Base-by-base conservation (phyloP, 176 grass and related monocot genomes). In the Panicum miliaceum region DNA sequence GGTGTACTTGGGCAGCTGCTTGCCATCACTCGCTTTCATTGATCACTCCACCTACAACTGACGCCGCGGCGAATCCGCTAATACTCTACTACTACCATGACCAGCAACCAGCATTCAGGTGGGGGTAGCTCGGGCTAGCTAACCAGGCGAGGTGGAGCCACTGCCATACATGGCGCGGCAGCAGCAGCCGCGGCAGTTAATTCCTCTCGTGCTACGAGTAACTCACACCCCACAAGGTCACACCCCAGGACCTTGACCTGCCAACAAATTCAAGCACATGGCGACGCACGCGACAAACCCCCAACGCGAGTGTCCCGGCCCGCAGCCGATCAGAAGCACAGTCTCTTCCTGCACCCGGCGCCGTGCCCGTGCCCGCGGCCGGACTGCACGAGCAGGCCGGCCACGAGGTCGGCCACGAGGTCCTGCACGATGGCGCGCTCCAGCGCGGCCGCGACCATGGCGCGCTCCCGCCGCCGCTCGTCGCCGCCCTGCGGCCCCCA, bases 401-500 rank as follows among this genome's bases (percentile, higher is more conserved):
- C 5, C 12, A 90, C 86, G 48, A 89, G 19, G 69, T 92, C 93
- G 64, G 66, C 47, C 16, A 98, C 85, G 85, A 98, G 52, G 73
- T 94, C 91, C 13, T 87, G 61, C 56, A 90, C 51, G 40, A 98
- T 89, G 43, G 84, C 87, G 16, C 80, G 79, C 84, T 95, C 96
- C 66, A 98, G 26, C 69, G 83, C 84, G 34, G 87, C 80, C 22
- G 79, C 89, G 12, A 98, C 76, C 22, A 65, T 52, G 42, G 64
- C 84, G 47, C 82, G 47, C 89, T 97, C 95, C 12, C 76, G 61
- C n/a, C 65, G 67, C 90, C 91, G 85, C 83, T 92, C 90, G 18
- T 47, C 86, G 8, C 57, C 57, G 45, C 12, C 62, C 2, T 79
- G 64, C 37, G 82, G 70, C 45, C 54, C 84, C 92, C 95, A 93